Percentiles rank a stretch among this genome's conserved stretches.
Evolutionary conservation across 2,329 filamentous ascomycete genomes (phyloP).

Genomic region (Colletotrichum agaves): DNA sequence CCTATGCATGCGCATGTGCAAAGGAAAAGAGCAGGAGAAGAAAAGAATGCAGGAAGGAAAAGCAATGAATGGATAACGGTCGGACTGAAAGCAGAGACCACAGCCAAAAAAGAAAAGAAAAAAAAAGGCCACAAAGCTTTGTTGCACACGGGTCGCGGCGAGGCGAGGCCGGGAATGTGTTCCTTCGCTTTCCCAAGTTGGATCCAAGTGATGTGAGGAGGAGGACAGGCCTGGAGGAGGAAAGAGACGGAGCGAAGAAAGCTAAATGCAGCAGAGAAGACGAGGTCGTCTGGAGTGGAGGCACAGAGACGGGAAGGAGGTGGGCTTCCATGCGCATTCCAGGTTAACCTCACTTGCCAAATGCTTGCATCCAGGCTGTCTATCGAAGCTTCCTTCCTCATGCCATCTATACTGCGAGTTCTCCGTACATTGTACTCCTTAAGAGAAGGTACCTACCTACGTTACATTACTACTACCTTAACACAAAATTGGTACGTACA

Average conservation of each 20-base stretch:
- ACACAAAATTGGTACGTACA: too few species aligned
- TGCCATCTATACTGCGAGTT: too few species aligned
- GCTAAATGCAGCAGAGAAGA: not conserved
- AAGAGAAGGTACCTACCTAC: too few species aligned
- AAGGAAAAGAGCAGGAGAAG: not conserved
- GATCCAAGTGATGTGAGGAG: not conserved
- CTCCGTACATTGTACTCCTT: too few species aligned
- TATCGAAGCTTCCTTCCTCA: too few species aligned
- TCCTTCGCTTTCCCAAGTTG: not conserved
- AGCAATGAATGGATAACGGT: not conserved
- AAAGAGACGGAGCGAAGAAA: slow-evolving; percentile 6
- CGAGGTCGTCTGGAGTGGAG: not conserved
- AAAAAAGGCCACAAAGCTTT: slow-evolving; percentile 6
- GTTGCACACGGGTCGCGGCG: slow-evolving; percentile 24
- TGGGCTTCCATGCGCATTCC: too few species aligned
- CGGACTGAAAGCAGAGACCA: slow-evolving; percentile 3
- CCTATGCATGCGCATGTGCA: not conserved
- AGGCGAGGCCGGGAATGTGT: slow-evolving; percentile 20
- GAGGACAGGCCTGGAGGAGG: slow-evolving; percentile 4
- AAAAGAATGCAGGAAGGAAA: not conserved
- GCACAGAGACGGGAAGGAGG: not conserved
- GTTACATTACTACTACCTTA: too few species aligned
- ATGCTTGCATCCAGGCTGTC: too few species aligned
- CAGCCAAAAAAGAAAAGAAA: not conserved
- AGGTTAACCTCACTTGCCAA: too few species aligned